phyloP scores from a whole-genome alignment of 2,329 filamentous ascomycete species.

The Penicillium sp. region DNA sequence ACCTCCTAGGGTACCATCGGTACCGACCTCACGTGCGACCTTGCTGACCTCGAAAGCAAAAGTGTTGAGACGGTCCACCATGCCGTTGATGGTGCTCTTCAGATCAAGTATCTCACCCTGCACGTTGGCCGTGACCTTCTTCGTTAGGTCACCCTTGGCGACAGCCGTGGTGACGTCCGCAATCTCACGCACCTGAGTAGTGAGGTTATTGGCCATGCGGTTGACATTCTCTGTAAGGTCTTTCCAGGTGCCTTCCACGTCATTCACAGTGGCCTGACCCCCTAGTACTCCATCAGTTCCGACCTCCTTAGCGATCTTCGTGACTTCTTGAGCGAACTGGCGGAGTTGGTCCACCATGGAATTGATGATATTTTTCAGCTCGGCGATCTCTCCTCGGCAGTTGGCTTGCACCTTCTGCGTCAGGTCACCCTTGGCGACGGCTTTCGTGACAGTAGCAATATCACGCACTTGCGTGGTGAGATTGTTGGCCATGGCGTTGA shows the following conservation, averaged over 20 bases:
- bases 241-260: slow-evolving; percentile 96
- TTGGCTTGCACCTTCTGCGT: slow-evolving; percentile 96
- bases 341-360: slow-evolving; percentile 98
- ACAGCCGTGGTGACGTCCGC: slow-evolving; percentile 95
- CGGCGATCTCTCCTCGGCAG: slow-evolving; percentile 86
- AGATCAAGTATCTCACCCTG: slow-evolving; percentile 92
- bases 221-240: slow-evolving; percentile 96
- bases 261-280: slow-evolving; percentile 92
- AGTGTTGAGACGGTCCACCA: slow-evolving; percentile 66
- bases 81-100: slow-evolving; percentile 81
- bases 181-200: slow-evolving; percentile 96
- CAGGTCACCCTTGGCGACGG: slow-evolving; percentile 78
- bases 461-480: slow-evolving; percentile 88
- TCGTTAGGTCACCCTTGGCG: slow-evolving; percentile 87
- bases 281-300: slow-evolving; percentile 92
- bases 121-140: slow-evolving; percentile 93
- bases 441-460: slow-evolving; percentile 78
- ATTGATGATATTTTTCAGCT: slow-evolving; percentile 97
- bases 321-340: slow-evolving; percentile 95
- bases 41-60: slow-evolving; percentile 68
- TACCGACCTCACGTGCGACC: slow-evolving; percentile 66
- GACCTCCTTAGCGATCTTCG: slow-evolving; percentile 93
- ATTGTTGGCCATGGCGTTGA: slow-evolving; percentile 87
- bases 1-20: slow-evolving; percentile 64
- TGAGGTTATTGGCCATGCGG: slow-evolving; percentile 97